Conservation (phyloP, 2,329 filamentous ascomycete species). For the Ciborinia camelliae region DNA sequence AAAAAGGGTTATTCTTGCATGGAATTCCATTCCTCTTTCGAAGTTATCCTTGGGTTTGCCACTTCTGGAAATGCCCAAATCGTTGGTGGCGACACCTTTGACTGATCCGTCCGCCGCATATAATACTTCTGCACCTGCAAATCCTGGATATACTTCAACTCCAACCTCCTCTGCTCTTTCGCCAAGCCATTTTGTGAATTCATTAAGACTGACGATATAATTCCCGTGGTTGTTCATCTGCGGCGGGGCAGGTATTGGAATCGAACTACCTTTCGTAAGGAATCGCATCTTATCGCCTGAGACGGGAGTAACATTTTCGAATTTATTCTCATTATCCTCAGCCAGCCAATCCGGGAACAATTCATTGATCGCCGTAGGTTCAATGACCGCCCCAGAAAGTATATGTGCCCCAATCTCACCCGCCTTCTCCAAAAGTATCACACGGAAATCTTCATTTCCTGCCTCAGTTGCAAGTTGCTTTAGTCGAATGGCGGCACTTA, state of each 20-base stretch:
- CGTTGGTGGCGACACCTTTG: slow-evolving; percentile 91
- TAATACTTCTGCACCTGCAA: slow-evolving; percentile 88
- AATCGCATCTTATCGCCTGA: slow-evolving; percentile 88
- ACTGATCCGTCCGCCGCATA: slow-evolving; percentile 86
- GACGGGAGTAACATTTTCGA: slow-evolving; percentile 82
- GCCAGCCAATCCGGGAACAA: slow-evolving; percentile 91
- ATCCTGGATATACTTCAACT: slow-evolving; percentile 94
- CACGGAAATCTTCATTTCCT: slow-evolving; percentile 92
- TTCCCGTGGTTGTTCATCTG: slow-evolving; percentile 99
- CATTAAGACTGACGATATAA: slow-evolving; percentile 93
- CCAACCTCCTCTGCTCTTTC: slow-evolving; percentile 95
- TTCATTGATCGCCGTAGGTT: slow-evolving; percentile 84
- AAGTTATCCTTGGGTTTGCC: slow-evolving; percentile 87
- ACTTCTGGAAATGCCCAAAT: slow-evolving; percentile 77
- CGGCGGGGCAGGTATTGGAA: slow-evolving; percentile 82
- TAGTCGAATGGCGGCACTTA: slow-evolving; percentile 87
- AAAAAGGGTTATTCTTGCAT: slow-evolving; percentile 85
- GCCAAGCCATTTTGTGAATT: slow-evolving; percentile 92
- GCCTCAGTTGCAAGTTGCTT: slow-evolving; percentile 95
- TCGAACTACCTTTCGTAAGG: slow-evolving; percentile 73
- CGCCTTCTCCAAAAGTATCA: slow-evolving; percentile 90
- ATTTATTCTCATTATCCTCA: slow-evolving; percentile 82
- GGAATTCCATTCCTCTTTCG: slow-evolving; percentile 97
- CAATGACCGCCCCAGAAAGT: slow-evolving; percentile 90
- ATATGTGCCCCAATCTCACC: slow-evolving; percentile 94